A percentile compares a stretch with the other conserved stretches of the same genome.
Evolutionary conservation across 805 yeast genomes (phyloP).

Genomic region (Starmerella stellata): DNA sequence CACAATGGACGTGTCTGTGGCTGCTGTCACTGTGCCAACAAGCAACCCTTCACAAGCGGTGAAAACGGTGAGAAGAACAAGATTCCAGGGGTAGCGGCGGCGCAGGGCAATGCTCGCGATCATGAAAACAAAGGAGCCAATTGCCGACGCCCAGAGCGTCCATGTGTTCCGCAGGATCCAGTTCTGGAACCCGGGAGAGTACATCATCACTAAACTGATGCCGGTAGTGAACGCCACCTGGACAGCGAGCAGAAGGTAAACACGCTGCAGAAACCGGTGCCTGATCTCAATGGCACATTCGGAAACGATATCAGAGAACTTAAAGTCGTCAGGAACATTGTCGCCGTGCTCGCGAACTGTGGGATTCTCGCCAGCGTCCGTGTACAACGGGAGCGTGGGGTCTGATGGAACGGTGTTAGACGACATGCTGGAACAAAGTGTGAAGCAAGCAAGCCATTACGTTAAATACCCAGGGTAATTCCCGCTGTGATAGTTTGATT

Average conservation of each 20-base stretch:
- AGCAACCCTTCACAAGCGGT: constrained; percentile 60
- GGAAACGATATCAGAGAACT: constrained; percentile 57
- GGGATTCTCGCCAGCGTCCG: background rate
- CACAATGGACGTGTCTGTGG: constrained; percentile 44
- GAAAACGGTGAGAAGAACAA: constrained; percentile 42
- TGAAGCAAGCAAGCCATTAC: too few species aligned
- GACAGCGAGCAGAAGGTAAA: constrained; percentile 47
- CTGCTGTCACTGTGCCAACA: constrained; percentile 47
- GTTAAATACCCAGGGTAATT: too few species aligned
- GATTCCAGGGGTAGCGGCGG: constrained; percentile 48
- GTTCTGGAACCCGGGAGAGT: constrained; percentile 28
- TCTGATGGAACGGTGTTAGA: background rate
- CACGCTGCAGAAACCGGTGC: constrained; percentile 59
- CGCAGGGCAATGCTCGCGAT: constrained; percentile 47
- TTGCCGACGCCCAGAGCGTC: constrained; percentile 37
- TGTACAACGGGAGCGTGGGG: background rate
- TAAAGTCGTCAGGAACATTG: constrained; percentile 44
- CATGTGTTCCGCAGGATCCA: constrained; percentile 46
- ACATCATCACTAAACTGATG: constrained; percentile 35
- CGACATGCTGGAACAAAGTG: too few species aligned
- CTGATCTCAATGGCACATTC: constrained; percentile 62
- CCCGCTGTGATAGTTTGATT: too few species aligned
- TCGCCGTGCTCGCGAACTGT: background rate
- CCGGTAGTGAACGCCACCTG: constrained; percentile 48
- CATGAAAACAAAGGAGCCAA: constrained; percentile 47